phyloP scores from a whole-genome alignment of 345 rosid species.

The Mercurialis annua region DNA sequence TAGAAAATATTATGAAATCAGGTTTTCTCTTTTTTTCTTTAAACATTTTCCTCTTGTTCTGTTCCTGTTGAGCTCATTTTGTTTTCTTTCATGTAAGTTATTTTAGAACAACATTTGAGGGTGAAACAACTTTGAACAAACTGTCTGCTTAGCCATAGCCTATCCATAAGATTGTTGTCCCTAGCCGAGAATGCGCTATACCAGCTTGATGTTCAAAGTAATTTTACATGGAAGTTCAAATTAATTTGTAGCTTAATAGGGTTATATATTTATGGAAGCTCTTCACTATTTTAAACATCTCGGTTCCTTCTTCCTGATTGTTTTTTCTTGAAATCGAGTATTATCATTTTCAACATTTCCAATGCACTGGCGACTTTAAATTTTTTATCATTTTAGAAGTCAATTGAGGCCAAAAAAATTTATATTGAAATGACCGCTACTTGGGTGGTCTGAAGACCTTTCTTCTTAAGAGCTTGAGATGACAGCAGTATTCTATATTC shows the following conservation, averaged over 20 bases:
- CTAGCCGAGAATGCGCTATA: background rate
- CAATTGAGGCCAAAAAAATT: background rate
- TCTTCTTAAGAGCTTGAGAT: background rate
- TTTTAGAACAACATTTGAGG: background rate
- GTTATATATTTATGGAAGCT: background rate
- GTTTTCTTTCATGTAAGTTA: background rate
- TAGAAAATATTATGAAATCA: slow-evolving; percentile 74
- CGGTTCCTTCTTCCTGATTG: background rate
- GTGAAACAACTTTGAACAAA: too few species aligned
- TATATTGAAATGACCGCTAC: background rate
- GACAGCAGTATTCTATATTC: background rate
- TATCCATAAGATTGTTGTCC: background rate
- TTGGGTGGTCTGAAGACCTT: background rate
- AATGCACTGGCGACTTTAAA: background rate
- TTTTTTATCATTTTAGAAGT: background rate
- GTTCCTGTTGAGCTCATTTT: background rate
- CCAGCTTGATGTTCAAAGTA: background rate
- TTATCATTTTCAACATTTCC: background rate
- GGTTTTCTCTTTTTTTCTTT: slow-evolving; percentile 38
- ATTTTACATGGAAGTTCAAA: background rate
- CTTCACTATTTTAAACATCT: background rate
- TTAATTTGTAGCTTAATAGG: background rate
- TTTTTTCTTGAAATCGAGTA: background rate
- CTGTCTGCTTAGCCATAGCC: background rate
- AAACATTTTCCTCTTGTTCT: background rate